Conservation (phyloP, 2,329 filamentous ascomycete genomes). For the Bimuria novae-zelandiae region DNA sequence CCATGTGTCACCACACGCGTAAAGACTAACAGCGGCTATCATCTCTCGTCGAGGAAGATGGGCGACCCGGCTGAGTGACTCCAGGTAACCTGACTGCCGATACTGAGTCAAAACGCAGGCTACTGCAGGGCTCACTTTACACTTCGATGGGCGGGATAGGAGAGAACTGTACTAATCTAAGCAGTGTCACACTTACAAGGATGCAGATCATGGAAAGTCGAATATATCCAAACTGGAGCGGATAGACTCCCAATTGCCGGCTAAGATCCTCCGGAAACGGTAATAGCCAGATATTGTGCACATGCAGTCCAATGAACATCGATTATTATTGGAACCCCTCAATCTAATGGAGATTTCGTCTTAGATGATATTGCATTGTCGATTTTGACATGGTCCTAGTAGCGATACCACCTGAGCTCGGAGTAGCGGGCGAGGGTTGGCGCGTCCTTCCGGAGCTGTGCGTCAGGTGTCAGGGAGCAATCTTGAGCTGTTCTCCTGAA, state of each 20-base stretch:
- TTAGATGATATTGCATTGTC: neutral
- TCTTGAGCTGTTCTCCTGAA: no score
- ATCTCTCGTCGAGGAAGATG: conserved; percentile 10
- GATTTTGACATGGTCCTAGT: neutral
- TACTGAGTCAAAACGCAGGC: neutral
- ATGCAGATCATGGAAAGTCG: neutral
- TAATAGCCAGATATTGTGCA: conserved; percentile 6
- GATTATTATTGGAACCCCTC: no score
- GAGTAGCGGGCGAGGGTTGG: no score
- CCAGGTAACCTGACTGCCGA: no score
- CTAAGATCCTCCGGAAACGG: conserved; percentile 3
- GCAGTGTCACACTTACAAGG: neutral
- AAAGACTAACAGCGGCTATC: conserved; percentile 18
- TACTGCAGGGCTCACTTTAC: conserved; percentile 5
- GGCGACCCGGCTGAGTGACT: conserved; percentile 8
- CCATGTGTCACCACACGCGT: neutral
- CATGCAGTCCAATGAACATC: conserved; percentile 15
- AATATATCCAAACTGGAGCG: conserved; percentile 16
- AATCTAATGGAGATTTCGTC: no score
- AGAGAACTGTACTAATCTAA: conserved; percentile 6
- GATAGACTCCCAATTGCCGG: conserved; percentile 11
- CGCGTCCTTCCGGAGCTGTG: no score
- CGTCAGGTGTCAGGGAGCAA: no score
- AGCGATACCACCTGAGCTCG: no score
- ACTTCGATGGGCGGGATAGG: neutral